Base-by-base conservation (phyloP, 768 basidiomycete genomes). In the Auriscalpium vulgare region DNA sequence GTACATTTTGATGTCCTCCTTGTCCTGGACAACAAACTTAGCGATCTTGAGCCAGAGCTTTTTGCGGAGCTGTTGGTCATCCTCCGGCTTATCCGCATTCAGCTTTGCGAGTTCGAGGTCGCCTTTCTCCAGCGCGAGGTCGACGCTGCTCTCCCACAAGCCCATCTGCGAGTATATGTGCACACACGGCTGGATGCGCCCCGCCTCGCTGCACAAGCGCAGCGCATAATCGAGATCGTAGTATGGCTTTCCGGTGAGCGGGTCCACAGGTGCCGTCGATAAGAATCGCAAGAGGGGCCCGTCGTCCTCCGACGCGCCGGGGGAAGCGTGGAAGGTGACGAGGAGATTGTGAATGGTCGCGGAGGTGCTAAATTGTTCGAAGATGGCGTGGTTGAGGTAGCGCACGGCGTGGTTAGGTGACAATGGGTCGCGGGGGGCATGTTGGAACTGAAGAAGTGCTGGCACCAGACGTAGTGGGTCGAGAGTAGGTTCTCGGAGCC, bases 31-130 rank as follows among this genome's bases (percentile, higher is more conserved):
- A 45, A 98, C 95, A 71, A 95, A 95, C 60, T 88, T 88, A n/a
- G 97, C 97, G 62, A 98, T 93, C 75, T 97, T 98, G 53, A 99
- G 75, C 97, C 97, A 99, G 52, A 99, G 74, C 69, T 93, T 94
- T 76, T 95, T 98, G 58, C 91, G 75, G 59, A 97, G 66, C 37
- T 81, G 80, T 52, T 82, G 83, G 65, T 98, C 95, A 57, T 93
- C 93, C 62, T 91, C 91, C 8, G 92, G 93, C 79, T 87, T 87
- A 67, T 99, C 92, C 3, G 97, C 97, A 63, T 97, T 95, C 61
- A 87, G 81, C 73, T 91, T 97, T 8, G 97, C 97, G 23, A 98
- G 74, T 60, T 98, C 97, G 55, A 99, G 68, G 66, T 99, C 97
- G 7, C 94, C 95, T 67, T 93, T 93, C 68, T 91, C 84, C 50